Conservation (phyloP, 2,329 filamentous ascomycete genomes). For the Fonsecaea erecta region DNA sequence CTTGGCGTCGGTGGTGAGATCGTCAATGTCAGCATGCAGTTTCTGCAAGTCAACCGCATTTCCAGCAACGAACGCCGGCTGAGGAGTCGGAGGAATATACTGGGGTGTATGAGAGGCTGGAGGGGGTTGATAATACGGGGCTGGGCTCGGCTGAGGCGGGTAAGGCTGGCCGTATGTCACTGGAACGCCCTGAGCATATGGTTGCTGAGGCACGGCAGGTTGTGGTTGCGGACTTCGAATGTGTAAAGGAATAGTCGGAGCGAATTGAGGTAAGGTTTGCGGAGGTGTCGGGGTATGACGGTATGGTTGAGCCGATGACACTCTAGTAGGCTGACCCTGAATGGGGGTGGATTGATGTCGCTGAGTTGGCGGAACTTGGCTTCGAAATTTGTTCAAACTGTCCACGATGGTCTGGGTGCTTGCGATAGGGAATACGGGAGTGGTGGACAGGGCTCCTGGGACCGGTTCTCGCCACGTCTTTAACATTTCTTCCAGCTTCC, state of each 20-base stretch:
- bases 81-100: conserved; percentile 41
- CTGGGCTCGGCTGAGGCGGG: conserved; percentile 13
- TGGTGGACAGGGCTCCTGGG: conserved; percentile 87
- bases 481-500: conserved; percentile 95
- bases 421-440: conserved; percentile 87
- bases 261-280: conserved; percentile 27
- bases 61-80: conserved; percentile 41
- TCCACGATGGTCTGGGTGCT: conserved; percentile 91
- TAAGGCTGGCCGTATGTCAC: conserved; percentile 22
- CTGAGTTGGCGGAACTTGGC: conserved; percentile 53
- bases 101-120: conserved; percentile 39
- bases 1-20: conserved; percentile 38
- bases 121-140: conserved; percentile 29
- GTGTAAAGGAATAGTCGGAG: conserved; percentile 18
- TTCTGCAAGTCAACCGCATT: conserved; percentile 64
- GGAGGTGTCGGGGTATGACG: conserved; percentile 37
- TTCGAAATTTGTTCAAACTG: conserved; percentile 81
- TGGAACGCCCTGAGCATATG: conserved; percentile 40
- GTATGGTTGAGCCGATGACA: conserved; percentile 58
- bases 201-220: conserved; percentile 37
- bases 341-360: conserved; percentile 56
- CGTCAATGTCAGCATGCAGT: conserved; percentile 72
- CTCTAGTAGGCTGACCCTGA: conserved; percentile 51
- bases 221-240: conserved; percentile 29
- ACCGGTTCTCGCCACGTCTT: conserved; percentile 98